Base-by-base conservation (phyloP, 1,284 basidiomycete species). In the Dichomitus squalens region DNA sequence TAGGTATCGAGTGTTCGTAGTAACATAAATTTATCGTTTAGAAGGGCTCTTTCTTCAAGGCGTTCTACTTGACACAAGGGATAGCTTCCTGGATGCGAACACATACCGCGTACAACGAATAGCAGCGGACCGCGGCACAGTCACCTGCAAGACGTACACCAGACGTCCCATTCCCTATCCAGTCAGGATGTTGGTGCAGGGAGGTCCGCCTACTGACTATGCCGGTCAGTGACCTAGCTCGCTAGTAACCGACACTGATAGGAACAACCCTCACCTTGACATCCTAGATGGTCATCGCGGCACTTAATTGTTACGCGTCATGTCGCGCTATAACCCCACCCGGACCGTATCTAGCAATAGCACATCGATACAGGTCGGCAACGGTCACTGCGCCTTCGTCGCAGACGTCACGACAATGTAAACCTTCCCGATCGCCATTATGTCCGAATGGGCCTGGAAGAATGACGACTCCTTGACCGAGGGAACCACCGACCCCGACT, bases 361-460 rank as follows among this genome's bases (percentile, higher is more conserved):
- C 25, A 84, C 83, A 2, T 83, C 83, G 2, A 77, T 85, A 73
- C 83, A 84, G 66, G 74, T 84, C 50, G 84, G 84, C 7, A 86
- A 85, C 66, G 83, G 84, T 8, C 80, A 81, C 66, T 84, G 85
- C 60, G 83, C 83, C 3, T 85, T 86, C 60, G 81, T 81, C 16
- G 78, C 80, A 11, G 84, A 85, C 68, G 69, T 84, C 8, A 84
- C 84, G 0, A 81, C 81, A 7, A 72, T 85, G 20, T 82, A 84
- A 67, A 84, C 82, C 0, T 78, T 84, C 40, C 82, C 82, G 7
- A 85, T 77, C 68, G 78, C 79, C 7, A 84, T 75, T 57, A 76
- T 86, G 73, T 81, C 82, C 3, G 79, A 78, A 12, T 85, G 83
- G 83, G 82, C 79, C 1, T 85, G 81, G 82, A 85, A 85, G 67